Conservation (phyloP, 2,329 filamentous ascomycete species). For the Sporothrix inflata region DNA sequence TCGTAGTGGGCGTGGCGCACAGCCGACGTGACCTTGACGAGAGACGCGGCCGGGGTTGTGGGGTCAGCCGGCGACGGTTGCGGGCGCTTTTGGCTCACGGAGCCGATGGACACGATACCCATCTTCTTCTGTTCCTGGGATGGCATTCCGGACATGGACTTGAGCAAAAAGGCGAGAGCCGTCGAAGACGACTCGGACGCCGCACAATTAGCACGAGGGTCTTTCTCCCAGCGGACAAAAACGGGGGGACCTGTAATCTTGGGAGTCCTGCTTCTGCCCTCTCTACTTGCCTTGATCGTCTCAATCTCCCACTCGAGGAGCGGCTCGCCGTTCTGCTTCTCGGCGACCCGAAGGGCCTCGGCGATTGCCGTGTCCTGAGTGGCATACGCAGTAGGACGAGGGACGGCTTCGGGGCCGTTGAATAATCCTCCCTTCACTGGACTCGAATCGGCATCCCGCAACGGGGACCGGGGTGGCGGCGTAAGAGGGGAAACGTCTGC, state of each 20-base stretch:
- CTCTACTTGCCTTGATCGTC: conserved; percentile 31
- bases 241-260: neutral
- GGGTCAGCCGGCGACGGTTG: neutral
- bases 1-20: neutral
- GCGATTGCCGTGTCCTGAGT: neutral
- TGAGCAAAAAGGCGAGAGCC: conserved; percentile 24
- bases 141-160: conserved; percentile 25
- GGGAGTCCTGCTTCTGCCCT: neutral
- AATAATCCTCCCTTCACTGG: neutral
- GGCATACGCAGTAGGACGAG: neutral
- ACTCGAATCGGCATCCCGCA: neutral
- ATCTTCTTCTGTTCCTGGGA: neutral
- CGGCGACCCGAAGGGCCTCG: conserved; percentile 4
- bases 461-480: conserved; percentile 23
- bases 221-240: conserved; percentile 13
- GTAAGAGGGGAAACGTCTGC: conserved; percentile 22
- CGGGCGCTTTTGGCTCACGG: conserved; percentile 13
- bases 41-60: too few relatives aligned
- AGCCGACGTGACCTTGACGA: too few relatives aligned
- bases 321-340: conserved; percentile 21
- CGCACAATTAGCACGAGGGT: conserved; percentile 29
- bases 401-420: neutral
- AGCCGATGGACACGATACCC: conserved; percentile 28
- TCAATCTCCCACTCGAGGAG: conserved; percentile 32
- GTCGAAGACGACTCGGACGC: conserved; percentile 29